phyloP scores from a whole-genome alignment of 495 filamentous ascomycete genomes.

The Glonium stellatum region DNA sequence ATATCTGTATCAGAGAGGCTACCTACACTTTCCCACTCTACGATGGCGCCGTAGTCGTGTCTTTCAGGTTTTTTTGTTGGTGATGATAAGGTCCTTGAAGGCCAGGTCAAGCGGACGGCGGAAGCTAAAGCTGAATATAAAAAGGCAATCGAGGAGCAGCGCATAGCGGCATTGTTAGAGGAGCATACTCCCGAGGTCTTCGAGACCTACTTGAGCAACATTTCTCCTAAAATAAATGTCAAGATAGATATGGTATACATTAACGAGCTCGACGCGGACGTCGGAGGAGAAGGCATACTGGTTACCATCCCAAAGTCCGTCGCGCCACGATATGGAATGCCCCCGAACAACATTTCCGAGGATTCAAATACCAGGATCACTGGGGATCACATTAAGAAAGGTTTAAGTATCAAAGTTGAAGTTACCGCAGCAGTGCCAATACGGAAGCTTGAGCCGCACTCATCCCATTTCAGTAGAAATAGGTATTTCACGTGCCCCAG shows the following conservation, averaged over 20 bases:
- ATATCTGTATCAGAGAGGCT: neutral
- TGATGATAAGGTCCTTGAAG: neutral
- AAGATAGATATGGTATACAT: slow-evolving; percentile 19
- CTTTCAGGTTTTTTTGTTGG: slow-evolving; percentile 2
- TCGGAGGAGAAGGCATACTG: slow-evolving; percentile 17
- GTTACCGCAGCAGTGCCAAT: slow-evolving; percentile 11
- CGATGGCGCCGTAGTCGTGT: slow-evolving; percentile 6
- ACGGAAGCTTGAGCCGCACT: slow-evolving; percentile 23
- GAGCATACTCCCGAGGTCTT: slow-evolving; percentile 31
- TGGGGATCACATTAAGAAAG: slow-evolving; percentile 1
- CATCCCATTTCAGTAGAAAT: slow-evolving; percentile 28
- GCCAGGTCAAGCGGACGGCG: slow-evolving; percentile 3
- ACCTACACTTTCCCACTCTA: slow-evolving; percentile 10
- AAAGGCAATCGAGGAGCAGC: slow-evolving; percentile 18
- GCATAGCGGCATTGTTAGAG: slow-evolving; percentile 29
- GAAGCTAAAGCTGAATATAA: slow-evolving; percentile 9
- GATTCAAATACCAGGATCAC: neutral
- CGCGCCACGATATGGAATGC: slow-evolving; percentile 30
- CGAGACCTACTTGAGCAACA: slow-evolving; percentile 28
- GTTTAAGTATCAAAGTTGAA: slow-evolving; percentile 10
- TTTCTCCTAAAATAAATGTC: slow-evolving; percentile 27
- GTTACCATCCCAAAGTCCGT: slow-evolving; percentile 32
- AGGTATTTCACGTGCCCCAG: neutral
- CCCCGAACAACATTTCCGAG: neutral
- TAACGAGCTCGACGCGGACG: slow-evolving; percentile 26